Percentiles rank a stretch among this genome's conserved stretches.
Conservation (phyloP, 176 grass and related monocot species). For the sorghum (Sorghum bicolor) region DNA sequence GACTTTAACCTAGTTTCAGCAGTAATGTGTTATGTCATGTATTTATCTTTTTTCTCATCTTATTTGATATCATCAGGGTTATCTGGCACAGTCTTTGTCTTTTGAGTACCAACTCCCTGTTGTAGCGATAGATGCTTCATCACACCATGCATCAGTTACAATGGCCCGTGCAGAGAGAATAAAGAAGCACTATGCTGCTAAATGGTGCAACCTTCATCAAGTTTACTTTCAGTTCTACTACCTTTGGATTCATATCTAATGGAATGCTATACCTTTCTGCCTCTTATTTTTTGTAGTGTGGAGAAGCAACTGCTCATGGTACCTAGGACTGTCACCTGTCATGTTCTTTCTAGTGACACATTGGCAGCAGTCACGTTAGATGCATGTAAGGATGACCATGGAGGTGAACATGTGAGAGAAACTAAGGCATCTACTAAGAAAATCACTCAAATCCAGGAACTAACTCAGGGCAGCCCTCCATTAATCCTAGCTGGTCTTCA, state of each 20-base stretch:
- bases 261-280: not conserved
- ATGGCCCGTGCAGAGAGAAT: conserved; percentile 77
- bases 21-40: not conserved
- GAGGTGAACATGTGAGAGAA: conserved; percentile 26
- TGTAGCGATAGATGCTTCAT: conserved; percentile 91
- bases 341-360: conserved; percentile 79
- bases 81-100: conserved; percentile 89
- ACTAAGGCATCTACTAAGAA: conserved; percentile 4
- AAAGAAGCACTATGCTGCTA: conserved; percentile 78
- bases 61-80: conserved; percentile 59
- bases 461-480: conserved; percentile 22
- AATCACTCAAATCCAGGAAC: conserved; percentile 20
- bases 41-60: conserved; percentile 21
- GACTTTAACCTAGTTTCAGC: not conserved
- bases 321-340: conserved; percentile 77
- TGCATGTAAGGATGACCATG: conserved; percentile 44
- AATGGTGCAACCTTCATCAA: conserved; percentile 48
- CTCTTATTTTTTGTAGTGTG: conserved; percentile 30
- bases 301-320: conserved; percentile 58
- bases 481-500: conserved; percentile 90
- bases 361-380: conserved; percentile 58
- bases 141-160: conserved; percentile 86
- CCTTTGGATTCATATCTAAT: not conserved
- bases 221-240: not conserved
- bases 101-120: conserved; percentile 83